These are phyloP conservation scores for Boletus austroedulis DNA, from an alignment of 1,284 basidiomycete genomes.

Conservation along the genomic window DNA sequence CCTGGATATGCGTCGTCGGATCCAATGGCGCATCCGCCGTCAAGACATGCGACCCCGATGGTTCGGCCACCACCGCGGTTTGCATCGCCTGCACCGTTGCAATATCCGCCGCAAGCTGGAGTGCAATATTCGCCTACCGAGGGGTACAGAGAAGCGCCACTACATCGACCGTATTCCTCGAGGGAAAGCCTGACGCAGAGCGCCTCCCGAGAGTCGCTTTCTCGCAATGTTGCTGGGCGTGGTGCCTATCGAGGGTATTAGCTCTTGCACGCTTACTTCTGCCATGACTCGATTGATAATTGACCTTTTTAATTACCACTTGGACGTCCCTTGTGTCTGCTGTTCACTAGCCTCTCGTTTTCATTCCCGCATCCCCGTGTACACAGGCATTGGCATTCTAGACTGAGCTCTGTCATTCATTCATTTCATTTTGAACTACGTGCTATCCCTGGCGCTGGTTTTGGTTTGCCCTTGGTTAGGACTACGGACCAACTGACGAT, in stretches of 20 bases:
- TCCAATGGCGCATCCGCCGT: conserved; percentile 23
- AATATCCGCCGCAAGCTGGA: conserved; percentile 32
- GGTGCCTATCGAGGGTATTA: conserved; percentile 39
- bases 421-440: background rate
- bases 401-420: conserved; percentile 2
- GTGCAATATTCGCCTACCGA: conserved; percentile 25
- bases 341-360: conserved; percentile 17
- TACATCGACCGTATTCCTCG: conserved; percentile 45
- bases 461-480: background rate
- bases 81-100: conserved; percentile 17
- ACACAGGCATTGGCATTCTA: conserved; percentile 14
- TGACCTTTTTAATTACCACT: background rate
- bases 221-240: conserved; percentile 30
- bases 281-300: conserved; percentile 14
- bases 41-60: conserved; percentile 30
- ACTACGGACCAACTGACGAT: conserved; percentile 6
- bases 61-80: conserved; percentile 14
- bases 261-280: background rate
- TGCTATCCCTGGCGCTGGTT: background rate
- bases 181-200: conserved; percentile 15
- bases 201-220: conserved; percentile 14
- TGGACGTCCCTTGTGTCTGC: background rate
- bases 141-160: conserved; percentile 45
- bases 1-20: conserved; percentile 29
- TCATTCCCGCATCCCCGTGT: conserved; percentile 9